phyloP scores from a whole-genome alignment of 257 asterid genomes.

The Datura wrightii region DNA sequence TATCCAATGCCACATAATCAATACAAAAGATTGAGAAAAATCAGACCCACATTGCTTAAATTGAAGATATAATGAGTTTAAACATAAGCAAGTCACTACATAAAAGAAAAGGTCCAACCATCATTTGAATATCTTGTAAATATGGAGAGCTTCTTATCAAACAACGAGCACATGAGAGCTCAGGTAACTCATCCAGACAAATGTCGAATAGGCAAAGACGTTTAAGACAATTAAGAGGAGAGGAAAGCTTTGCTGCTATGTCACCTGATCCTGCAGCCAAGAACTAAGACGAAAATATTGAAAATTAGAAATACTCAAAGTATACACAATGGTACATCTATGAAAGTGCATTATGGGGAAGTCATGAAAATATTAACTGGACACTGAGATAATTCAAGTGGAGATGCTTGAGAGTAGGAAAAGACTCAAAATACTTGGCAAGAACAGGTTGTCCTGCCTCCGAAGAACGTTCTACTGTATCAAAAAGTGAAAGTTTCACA shows the following conservation, averaged over 20 bases:
- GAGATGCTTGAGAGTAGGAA: slow-evolving; percentile 32
- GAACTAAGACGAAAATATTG: not conserved
- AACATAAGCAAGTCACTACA: not conserved
- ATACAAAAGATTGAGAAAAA: not conserved
- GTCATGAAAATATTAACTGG: not conserved
- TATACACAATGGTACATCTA: not conserved
- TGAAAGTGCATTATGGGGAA: not conserved
- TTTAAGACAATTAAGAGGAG: slow-evolving; percentile 28
- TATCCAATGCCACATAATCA: not conserved
- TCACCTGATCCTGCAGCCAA: not conserved
- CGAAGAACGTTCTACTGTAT: not conserved
- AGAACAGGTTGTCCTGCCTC: not conserved
- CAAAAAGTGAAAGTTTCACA: not conserved
- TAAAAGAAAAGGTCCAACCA: too few species aligned
- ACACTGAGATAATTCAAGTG: not conserved
- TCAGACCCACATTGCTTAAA: not conserved
- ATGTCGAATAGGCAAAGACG: not conserved
- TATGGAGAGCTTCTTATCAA: slow-evolving; percentile 39
- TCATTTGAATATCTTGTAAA: slow-evolving; percentile 26
- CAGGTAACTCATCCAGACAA: not conserved
- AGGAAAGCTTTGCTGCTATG: not conserved
- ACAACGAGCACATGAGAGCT: slow-evolving; percentile 24
- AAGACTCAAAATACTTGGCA: not conserved
- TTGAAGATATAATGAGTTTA: not conserved
- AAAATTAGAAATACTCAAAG: not conserved